Evolutionary conservation across 176 grass and related monocot species (phyloP).

Genomic region (Avena atlantica): DNA sequence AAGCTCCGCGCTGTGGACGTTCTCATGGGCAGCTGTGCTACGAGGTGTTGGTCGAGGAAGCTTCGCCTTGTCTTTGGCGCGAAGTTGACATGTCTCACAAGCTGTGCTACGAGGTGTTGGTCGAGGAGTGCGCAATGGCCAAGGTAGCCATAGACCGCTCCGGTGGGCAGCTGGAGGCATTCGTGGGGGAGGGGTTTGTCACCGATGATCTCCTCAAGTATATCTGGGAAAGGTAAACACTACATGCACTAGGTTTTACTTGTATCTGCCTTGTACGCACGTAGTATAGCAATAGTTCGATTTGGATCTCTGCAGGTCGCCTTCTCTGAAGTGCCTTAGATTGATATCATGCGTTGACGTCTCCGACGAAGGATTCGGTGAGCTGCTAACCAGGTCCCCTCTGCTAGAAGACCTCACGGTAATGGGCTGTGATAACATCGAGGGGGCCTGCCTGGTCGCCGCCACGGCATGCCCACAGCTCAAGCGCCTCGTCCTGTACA

Average conservation of each 20-base stretch:
- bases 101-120: not conserved
- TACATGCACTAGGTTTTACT: too few relatives aligned
- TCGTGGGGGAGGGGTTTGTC: not conserved
- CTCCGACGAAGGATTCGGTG: not conserved
- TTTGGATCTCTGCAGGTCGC: not conserved
- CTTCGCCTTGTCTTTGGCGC: not conserved
- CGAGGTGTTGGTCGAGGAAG: too few relatives aligned
- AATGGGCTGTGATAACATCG: not conserved
- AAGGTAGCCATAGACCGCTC: constrained; percentile 8
- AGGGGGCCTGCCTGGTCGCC: too few relatives aligned
- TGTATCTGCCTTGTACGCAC: too few relatives aligned
- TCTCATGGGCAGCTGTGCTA: too few relatives aligned
- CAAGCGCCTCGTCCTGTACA: not conserved
- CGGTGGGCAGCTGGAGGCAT: not conserved
- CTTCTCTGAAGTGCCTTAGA: not conserved
- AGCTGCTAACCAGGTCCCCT: not conserved
- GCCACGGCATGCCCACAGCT: constrained; percentile 4
- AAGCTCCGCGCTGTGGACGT: not conserved
- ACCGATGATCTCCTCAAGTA: not conserved
- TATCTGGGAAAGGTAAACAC: not conserved
- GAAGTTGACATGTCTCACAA: not conserved
- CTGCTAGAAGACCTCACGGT: not conserved
- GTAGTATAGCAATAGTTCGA: too few relatives aligned
- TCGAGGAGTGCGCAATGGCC: not conserved
- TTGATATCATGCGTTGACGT: not conserved